These are phyloP conservation scores for Mychonastes homosphaera DNA, from an alignment of 139 green algal species.

Conservation along the genomic window DNA sequence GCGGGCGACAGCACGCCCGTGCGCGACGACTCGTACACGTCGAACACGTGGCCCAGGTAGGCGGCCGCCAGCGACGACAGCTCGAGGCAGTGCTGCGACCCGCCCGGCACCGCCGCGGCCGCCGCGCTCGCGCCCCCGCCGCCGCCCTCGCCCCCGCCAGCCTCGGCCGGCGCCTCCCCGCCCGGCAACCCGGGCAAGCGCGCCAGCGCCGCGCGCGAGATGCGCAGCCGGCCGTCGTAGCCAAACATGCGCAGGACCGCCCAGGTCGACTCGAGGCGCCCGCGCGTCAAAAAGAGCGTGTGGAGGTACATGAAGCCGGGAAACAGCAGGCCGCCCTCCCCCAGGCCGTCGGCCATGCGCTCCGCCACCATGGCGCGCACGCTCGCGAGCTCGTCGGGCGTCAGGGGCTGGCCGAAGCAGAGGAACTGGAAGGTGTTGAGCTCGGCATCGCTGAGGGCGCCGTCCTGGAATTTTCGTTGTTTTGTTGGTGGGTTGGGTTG, in stretches of 20 bases:
- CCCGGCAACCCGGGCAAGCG: neutral
- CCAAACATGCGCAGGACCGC: slow-evolving; percentile 59
- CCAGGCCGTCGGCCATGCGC: slow-evolving; percentile 42
- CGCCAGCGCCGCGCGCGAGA: slow-evolving; percentile 28
- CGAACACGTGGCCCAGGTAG: slow-evolving; percentile 36
- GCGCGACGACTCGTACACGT: slow-evolving; percentile 29
- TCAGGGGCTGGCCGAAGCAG: slow-evolving; percentile 57
- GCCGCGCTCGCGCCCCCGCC: neutral
- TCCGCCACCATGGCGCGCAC: slow-evolving; percentile 70
- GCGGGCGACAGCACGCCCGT: slow-evolving; percentile 33
- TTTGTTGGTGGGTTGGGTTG: neutral
- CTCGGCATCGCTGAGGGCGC: slow-evolving; percentile 60
- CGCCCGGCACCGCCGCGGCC: neutral
- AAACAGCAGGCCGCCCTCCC: slow-evolving; percentile 50
- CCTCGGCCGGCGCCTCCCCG: slow-evolving; percentile 8
- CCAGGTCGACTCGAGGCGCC: slow-evolving; percentile 76
- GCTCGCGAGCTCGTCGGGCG: slow-evolving; percentile 62
- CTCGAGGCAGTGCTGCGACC: slow-evolving; percentile 31
- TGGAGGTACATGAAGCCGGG: slow-evolving; percentile 78
- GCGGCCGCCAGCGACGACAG: slow-evolving; percentile 21
- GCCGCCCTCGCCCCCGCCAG: neutral
- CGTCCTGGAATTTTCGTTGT: too few species aligned
- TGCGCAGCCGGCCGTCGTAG: slow-evolving; percentile 45
- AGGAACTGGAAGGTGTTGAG: slow-evolving; percentile 74
- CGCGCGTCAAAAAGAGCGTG: slow-evolving; percentile 76